Percentiles rank a stretch among this genome's conserved stretches.
Evolutionary conservation across 176 grass and related monocot species (phyloP).

Genomic region (Miscanthus lutarioriparius): DNA sequence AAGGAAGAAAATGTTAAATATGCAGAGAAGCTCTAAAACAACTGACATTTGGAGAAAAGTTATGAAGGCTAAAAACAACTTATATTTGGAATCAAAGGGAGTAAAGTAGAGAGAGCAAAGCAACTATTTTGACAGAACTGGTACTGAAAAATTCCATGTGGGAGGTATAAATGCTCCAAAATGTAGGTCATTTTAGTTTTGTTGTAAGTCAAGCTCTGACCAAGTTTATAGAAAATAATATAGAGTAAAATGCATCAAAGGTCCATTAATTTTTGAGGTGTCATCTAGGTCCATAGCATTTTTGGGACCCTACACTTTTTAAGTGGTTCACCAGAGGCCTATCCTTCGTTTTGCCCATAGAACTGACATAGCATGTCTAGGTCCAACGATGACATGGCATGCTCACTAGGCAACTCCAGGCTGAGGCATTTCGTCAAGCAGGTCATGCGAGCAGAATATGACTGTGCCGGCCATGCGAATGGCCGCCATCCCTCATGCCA

Average conservation of each 20-base stretch:
- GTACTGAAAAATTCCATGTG: neutral
- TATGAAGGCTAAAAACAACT: neutral
- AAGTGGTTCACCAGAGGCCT: neutral
- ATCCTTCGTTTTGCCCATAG: neutral
- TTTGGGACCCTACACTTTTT: neutral
- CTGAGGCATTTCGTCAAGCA: neutral
- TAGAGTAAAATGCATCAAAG: neutral
- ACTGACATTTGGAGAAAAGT: neutral
- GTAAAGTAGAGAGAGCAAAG: neutral
- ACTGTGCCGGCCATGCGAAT: neutral
- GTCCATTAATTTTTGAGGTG: neutral
- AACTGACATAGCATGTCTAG: neutral
- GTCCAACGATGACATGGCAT: neutral
- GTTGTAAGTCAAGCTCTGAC: neutral
- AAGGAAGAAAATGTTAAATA: neutral
- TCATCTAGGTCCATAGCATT: neutral
- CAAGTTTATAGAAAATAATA: neutral
- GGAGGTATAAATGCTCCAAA: neutral
- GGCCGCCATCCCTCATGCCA: neutral
- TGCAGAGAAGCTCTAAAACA: neutral
- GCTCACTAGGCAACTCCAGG: no score
- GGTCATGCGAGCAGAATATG: neutral
- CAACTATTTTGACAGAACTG: constrained; percentile 1
- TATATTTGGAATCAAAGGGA: neutral
- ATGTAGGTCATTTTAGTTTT: neutral